Evolutionary conservation across 1,139 yeast species (phyloP).

Genomic region (Magnusiomyces clavatus): DNA sequence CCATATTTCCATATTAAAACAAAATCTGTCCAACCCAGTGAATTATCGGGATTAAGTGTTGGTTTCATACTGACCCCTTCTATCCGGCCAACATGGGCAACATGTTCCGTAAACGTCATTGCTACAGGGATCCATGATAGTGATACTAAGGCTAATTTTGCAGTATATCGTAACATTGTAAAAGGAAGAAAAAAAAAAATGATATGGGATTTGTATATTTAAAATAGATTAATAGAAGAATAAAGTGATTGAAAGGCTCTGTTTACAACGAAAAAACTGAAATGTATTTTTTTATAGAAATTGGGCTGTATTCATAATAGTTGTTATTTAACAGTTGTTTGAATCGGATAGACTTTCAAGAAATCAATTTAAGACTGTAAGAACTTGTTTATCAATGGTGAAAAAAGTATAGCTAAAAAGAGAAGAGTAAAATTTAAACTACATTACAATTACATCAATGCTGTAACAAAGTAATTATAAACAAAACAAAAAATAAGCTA

Average conservation of each 20-base stretch:
- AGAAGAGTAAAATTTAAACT: too few relatives aligned
- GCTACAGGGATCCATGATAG: conserved; percentile 72
- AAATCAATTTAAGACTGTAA: neutral
- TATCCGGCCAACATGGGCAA: conserved; percentile 66
- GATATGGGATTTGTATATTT: neutral
- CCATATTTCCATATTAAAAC: conserved; percentile 65
- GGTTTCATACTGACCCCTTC: conserved; percentile 88
- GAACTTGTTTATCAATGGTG: too few relatives aligned
- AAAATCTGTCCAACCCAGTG: conserved; percentile 47
- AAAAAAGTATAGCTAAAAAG: too few relatives aligned
- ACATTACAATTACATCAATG: too few relatives aligned
- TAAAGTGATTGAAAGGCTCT: too few relatives aligned
- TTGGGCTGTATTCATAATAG: too few relatives aligned
- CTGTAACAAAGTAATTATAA: too few relatives aligned
- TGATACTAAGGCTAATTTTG: conserved; percentile 17
- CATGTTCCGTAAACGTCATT: conserved; percentile 61
- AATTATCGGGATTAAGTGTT: conserved; percentile 65
- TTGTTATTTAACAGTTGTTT: too few relatives aligned
- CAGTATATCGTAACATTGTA: conserved; percentile 11
- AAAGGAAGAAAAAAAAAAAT: neutral
- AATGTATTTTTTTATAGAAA: too few relatives aligned
- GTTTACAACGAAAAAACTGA: too few relatives aligned
- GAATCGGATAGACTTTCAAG: neutral
- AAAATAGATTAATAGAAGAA: too few relatives aligned
- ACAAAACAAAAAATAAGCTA: too few relatives aligned